These are phyloP conservation scores for Fusarium sp. DNA, from an alignment of 2,329 filamentous ascomycete species.

Conservation along the genomic window DNA sequence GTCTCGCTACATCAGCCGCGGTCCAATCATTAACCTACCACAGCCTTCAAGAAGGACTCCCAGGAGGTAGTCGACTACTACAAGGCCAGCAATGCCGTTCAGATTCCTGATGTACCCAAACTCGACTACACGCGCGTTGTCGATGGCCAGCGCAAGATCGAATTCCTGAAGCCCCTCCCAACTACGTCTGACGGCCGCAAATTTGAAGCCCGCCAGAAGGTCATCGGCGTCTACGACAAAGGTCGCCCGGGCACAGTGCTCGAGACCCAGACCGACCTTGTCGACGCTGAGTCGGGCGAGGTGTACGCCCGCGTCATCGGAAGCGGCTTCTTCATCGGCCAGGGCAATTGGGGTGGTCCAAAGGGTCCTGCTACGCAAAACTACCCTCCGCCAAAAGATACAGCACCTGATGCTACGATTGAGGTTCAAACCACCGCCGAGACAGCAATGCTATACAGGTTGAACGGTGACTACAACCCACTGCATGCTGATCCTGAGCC, in stretches of 20 bases:
- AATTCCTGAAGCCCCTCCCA: conserved; percentile 54
- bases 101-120: conserved; percentile 54
- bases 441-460: conserved; percentile 55
- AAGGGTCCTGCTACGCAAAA: conserved; percentile 52
- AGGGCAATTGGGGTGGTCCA: conserved; percentile 59
- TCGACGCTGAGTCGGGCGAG: conserved; percentile 54
- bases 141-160: conserved; percentile 56
- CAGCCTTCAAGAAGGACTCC: conserved; percentile 57
- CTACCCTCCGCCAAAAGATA: conserved; percentile 47
- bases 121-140: conserved; percentile 57
- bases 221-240: conserved; percentile 60
- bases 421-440: conserved; percentile 54
- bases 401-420: conserved; percentile 53
- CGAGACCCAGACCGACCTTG: conserved; percentile 54
- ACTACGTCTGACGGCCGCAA: conserved; percentile 51
- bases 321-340: conserved; percentile 58
- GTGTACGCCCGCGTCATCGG: conserved; percentile 55
- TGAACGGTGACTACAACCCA: conserved; percentile 63
- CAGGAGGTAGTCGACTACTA: conserved; percentile 59
- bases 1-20: not conserved
- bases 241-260: conserved; percentile 45
- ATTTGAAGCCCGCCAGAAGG: conserved; percentile 54
- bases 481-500: conserved; percentile 59
- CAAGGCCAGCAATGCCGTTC: conserved; percentile 48
- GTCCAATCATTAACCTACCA: not conserved